phyloP scores from a whole-genome alignment of 1,284 basidiomycete species.

The Apiotrichum domesticum region DNA sequence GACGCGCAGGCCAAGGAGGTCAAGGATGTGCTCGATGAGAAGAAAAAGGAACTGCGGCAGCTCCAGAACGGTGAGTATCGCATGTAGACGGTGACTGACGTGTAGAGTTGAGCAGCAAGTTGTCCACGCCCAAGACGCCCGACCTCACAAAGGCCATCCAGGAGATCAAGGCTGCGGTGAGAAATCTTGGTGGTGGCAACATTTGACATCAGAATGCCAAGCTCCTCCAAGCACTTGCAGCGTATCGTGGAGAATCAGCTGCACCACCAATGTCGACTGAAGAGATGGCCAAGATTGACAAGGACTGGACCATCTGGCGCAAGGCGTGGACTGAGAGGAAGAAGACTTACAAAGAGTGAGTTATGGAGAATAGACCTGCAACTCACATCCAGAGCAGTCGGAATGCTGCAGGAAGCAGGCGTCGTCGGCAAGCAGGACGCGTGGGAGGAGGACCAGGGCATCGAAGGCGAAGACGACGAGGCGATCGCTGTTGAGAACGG shows the following conservation, averaged over 20 bases:
- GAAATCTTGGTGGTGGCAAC: neutral
- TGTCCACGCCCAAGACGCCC: slow-evolving; percentile 45
- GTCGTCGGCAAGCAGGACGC: slow-evolving; percentile 17
- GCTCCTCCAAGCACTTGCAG: slow-evolving; percentile 24
- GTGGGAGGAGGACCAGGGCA: slow-evolving; percentile 42
- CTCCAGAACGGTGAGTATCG: slow-evolving; percentile 52
- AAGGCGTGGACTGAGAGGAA: slow-evolving; percentile 41
- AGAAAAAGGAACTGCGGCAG: slow-evolving; percentile 56
- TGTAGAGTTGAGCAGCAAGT: slow-evolving; percentile 50
- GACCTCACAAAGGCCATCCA: slow-evolving; percentile 51
- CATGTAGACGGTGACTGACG: neutral
- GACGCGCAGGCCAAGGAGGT: slow-evolving; percentile 53
- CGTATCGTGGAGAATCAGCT: slow-evolving; percentile 19
- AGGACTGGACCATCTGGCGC: slow-evolving; percentile 40
- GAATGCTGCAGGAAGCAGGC: slow-evolving; percentile 27
- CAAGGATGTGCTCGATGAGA: slow-evolving; percentile 59
- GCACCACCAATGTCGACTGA: slow-evolving; percentile 27
- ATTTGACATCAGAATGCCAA: slow-evolving; percentile 25
- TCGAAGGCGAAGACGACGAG: slow-evolving; percentile 38
- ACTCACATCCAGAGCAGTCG: slow-evolving; percentile 26
- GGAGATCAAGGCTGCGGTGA: slow-evolving; percentile 33
- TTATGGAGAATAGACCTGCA: neutral
- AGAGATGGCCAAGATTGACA: slow-evolving; percentile 38
- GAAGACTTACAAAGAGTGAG: slow-evolving; percentile 44
- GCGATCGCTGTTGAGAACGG: slow-evolving; percentile 34